phyloP scores from a whole-genome alignment of 176 grass and related monocot genomes.

The Dendrocalamus sinicus region DNA sequence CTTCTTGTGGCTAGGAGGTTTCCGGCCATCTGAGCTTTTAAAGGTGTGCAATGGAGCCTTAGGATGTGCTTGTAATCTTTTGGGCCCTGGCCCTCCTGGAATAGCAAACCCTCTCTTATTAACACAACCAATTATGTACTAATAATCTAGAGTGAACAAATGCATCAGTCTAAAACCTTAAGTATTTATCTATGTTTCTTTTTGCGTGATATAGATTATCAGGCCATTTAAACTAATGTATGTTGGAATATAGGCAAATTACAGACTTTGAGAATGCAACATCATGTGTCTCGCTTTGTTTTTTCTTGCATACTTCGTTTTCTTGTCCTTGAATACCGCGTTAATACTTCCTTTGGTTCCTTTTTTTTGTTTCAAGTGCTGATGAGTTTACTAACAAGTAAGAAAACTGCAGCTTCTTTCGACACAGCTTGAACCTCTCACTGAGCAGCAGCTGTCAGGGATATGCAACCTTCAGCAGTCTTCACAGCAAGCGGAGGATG shows the following conservation, averaged over 20 bases:
- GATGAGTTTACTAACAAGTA: constrained; percentile 38
- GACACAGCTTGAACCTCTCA: constrained; percentile 85
- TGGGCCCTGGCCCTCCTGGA: not conserved
- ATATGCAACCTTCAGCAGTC: constrained; percentile 90
- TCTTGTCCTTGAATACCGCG: not conserved
- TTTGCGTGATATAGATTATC: not conserved
- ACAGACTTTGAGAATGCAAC: constrained; percentile 1
- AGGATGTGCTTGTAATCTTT: constrained; percentile 29
- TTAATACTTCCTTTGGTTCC: not conserved
- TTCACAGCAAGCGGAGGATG: constrained; percentile 93
- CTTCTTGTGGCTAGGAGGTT: constrained; percentile 96
- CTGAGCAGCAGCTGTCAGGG: constrained; percentile 86
- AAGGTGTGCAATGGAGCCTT: constrained; percentile 61
- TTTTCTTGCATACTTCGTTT: constrained; percentile 22
- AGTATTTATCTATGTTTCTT: not conserved
- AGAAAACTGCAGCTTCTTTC: constrained; percentile 76
- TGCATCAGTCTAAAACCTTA: not conserved
- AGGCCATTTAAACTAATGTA: constrained; percentile 9
- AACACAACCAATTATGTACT: not conserved
- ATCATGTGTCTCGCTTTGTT: constrained; percentile 13
- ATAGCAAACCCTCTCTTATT: constrained; percentile 17
- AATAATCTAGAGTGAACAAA: constrained; percentile 14
- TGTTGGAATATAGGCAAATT: not conserved
- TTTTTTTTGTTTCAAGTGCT: not conserved
- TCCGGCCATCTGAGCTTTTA: constrained; percentile 89